These are phyloP conservation scores for Magnaporthiopsis poae DNA, from an alignment of 2,329 filamentous ascomycete genomes.

Conservation along the genomic window DNA sequence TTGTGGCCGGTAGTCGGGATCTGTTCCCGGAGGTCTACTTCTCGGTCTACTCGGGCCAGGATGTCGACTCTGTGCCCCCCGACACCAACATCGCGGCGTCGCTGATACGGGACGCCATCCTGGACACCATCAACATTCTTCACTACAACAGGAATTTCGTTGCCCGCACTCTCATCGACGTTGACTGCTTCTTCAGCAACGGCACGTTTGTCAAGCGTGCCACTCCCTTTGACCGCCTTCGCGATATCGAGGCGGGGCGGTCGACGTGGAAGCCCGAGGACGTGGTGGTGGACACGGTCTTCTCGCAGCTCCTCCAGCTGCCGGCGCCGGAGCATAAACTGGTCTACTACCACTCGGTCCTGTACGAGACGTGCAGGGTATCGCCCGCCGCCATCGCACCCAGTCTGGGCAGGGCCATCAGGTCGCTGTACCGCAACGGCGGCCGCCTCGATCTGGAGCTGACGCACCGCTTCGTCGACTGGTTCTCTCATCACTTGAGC, in stretches of 20 bases:
- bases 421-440: constrained; percentile 76
- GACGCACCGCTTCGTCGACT: constrained; percentile 79
- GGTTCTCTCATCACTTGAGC: constrained; percentile 95
- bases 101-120: constrained; percentile 72
- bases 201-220: constrained; percentile 88
- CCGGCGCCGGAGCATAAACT: constrained; percentile 83
- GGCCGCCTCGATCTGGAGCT: constrained; percentile 81
- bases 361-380: constrained; percentile 92
- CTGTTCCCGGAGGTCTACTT: constrained; percentile 90
- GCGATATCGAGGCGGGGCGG: constrained; percentile 52
- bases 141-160: constrained; percentile 84
- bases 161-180: constrained; percentile 81
- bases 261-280: constrained; percentile 96
- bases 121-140: constrained; percentile 88
- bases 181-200: constrained; percentile 87
- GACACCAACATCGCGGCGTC: constrained; percentile 67
- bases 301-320: constrained; percentile 85
- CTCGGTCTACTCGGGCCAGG: constrained; percentile 81
- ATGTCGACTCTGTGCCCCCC: constrained; percentile 78
- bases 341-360: constrained; percentile 89
- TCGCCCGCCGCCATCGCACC: constrained; percentile 94
- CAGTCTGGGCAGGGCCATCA: constrained; percentile 82
- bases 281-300: constrained; percentile 91
- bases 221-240: constrained; percentile 81
- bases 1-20: constrained; percentile 62